Percentiles rank a stretch among this genome's conserved stretches.
These are phyloP conservation scores for Acacia melanoxylon DNA, from an alignment of 306 rosid genomes.

Conservation along the genomic window DNA sequence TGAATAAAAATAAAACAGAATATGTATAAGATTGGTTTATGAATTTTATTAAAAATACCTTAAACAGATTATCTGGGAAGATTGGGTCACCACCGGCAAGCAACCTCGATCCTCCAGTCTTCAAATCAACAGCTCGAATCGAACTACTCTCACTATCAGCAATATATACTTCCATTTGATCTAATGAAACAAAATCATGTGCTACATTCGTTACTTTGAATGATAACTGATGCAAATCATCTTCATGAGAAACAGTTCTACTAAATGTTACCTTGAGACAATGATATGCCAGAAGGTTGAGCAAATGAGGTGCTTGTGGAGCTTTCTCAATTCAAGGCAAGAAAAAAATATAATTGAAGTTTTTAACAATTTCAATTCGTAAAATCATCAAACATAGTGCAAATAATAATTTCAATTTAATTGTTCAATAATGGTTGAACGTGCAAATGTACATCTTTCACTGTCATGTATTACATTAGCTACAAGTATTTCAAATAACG, in stretches of 20 bases:
- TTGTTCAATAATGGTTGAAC: neutral
- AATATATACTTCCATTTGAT: conserved; percentile 60
- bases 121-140: conserved; percentile 73
- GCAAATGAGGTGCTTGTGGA: conserved; percentile 84
- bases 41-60: conserved; percentile 50
- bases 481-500: conserved; percentile 3
- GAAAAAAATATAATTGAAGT: conserved; percentile 28
- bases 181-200: conserved; percentile 44
- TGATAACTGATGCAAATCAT: conserved; percentile 10
- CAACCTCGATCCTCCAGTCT: conserved; percentile 85
- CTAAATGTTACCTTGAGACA: conserved; percentile 73
- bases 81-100: conserved; percentile 89
- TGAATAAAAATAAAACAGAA: neutral
- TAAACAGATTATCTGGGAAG: conserved; percentile 81
- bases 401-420: conserved; percentile 11
- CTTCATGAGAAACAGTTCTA: conserved; percentile 23
- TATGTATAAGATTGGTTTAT: conserved; percentile 16
- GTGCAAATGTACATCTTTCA: conserved; percentile 8
- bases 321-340: conserved; percentile 46
- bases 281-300: conserved; percentile 93
- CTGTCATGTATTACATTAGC: conserved; percentile 13
- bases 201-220: conserved; percentile 18
- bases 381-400: conserved; percentile 21
- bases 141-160: conserved; percentile 99
- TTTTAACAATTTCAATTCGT: conserved; percentile 11